Evolutionary conservation across 129 eudicot genomes (phyloP).

Genomic region (Cynara cardunculus): DNA sequence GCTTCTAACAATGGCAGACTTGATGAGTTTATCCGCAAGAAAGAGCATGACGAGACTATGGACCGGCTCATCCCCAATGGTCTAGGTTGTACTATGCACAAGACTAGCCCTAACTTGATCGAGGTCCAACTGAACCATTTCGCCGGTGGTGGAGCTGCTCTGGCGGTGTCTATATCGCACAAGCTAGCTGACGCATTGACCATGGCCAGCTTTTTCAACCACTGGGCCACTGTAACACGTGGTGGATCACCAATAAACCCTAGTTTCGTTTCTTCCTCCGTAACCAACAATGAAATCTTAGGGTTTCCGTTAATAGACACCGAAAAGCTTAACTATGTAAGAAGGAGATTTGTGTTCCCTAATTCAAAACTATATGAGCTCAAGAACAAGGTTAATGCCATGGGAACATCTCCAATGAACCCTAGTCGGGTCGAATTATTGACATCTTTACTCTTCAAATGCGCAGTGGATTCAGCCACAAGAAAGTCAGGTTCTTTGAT

Average conservation of each 20-base stretch:
- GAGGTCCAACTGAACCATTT: slow-evolving; percentile 23
- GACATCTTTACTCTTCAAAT: slow-evolving; percentile 10
- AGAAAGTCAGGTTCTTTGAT: background rate
- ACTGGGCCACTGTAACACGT: slow-evolving; percentile 13
- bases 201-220: background rate
- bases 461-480: slow-evolving; percentile 3
- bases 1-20: background rate
- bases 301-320: background rate
- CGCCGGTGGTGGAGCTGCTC: slow-evolving; percentile 8
- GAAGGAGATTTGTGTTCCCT: slow-evolving; percentile 12
- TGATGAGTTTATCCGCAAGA: background rate
- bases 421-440: slow-evolving; percentile 20
- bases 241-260: slow-evolving; percentile 3
- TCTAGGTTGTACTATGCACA: background rate
- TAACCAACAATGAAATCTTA: background rate
- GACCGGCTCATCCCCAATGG: slow-evolving; percentile 13
- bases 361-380: slow-evolving; percentile 18
- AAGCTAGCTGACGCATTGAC: background rate
- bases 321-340: background rate
- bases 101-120: background rate
- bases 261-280: background rate
- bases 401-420: background rate
- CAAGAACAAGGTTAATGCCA: background rate
- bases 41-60: background rate
- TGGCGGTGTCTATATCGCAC: slow-evolving; percentile 16